Conservation (phyloP, 2,329 filamentous ascomycete species). For the Calonectria pauciramosa region DNA sequence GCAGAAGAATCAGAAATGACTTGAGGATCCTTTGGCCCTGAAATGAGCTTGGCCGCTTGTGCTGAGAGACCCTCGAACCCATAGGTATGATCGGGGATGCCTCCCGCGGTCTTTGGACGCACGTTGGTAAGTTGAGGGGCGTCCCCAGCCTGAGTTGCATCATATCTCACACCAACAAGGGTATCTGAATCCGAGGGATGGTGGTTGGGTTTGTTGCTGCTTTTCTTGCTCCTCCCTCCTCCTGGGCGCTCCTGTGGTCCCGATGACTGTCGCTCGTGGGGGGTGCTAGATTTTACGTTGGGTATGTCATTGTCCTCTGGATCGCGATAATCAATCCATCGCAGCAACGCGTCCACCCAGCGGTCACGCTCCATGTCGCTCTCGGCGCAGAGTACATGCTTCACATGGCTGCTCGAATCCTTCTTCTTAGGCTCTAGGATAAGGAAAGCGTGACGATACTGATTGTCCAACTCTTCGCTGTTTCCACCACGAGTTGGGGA, state of each 20-base stretch:
- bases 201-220: constrained; percentile 51
- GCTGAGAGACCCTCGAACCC: constrained; percentile 53
- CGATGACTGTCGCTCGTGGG: constrained; percentile 55
- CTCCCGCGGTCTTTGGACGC: constrained; percentile 54
- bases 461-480: constrained; percentile 87
- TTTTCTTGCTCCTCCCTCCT: constrained; percentile 55
- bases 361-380: constrained; percentile 92
- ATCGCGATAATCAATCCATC: constrained; percentile 86
- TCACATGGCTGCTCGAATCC: constrained; percentile 87
- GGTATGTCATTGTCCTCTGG: constrained; percentile 62
- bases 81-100: constrained; percentile 51
- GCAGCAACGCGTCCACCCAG: constrained; percentile 92
- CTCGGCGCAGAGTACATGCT: constrained; percentile 95
- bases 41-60: constrained; percentile 72
- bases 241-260: constrained; percentile 47
- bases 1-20: constrained; percentile 85
- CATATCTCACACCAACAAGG: constrained; percentile 71
- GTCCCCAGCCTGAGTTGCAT: constrained; percentile 67
- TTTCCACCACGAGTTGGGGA: constrained; percentile 69
- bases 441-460: constrained; percentile 96
- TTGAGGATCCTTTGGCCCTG: constrained; percentile 85
- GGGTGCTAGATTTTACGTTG: constrained; percentile 43
- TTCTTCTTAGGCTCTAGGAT: constrained; percentile 97
- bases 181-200: constrained; percentile 58
- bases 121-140: constrained; percentile 59